A percentile compares a stretch with the other conserved stretches of the same genome.
phyloP scores from a whole-genome alignment of 805 yeast species.

The Torulaspora maleeae region DNA sequence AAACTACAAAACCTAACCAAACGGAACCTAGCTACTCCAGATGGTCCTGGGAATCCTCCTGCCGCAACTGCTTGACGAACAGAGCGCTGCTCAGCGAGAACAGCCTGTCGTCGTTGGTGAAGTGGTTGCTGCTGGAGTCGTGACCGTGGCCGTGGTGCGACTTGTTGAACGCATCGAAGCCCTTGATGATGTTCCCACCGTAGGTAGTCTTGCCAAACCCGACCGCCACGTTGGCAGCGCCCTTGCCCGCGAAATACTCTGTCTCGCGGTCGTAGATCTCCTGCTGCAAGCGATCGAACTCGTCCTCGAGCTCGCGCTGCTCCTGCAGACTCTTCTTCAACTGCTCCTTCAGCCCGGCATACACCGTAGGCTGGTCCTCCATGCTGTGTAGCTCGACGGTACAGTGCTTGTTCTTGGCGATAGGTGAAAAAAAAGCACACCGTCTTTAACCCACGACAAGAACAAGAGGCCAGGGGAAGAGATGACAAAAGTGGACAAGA shows the following conservation, averaged over 20 bases:
- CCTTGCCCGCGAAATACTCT: constrained; percentile 66
- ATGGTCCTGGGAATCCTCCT: constrained; percentile 13
- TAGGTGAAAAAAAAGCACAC: background rate
- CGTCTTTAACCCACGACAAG: background rate
- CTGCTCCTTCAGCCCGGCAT: constrained; percentile 61
- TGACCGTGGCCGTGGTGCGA: constrained; percentile 22
- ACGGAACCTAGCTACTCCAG: background rate
- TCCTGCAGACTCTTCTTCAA: constrained; percentile 58
- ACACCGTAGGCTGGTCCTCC: constrained; percentile 40
- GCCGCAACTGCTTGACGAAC: constrained; percentile 57
- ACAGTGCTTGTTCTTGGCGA: no score
- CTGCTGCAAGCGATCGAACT: constrained; percentile 64
- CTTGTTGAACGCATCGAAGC: constrained; percentile 78
- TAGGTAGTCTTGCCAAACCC: constrained; percentile 17
- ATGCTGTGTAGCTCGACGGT: constrained; percentile 2
- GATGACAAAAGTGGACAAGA: constrained; percentile 23
- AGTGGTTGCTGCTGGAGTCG: constrained; percentile 20
- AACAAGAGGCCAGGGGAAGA: background rate
- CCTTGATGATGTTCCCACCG: constrained; percentile 74
- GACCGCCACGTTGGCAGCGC: constrained; percentile 30
- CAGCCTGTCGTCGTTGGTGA: constrained; percentile 72
- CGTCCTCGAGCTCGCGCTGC: constrained; percentile 61
- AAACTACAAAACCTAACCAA: background rate
- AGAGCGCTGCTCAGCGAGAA: constrained; percentile 72
- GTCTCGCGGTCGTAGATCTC: constrained; percentile 74